Evolutionary conservation across 805 yeast species (phyloP).

Genomic region (Pichia gijzeniarum): DNA sequence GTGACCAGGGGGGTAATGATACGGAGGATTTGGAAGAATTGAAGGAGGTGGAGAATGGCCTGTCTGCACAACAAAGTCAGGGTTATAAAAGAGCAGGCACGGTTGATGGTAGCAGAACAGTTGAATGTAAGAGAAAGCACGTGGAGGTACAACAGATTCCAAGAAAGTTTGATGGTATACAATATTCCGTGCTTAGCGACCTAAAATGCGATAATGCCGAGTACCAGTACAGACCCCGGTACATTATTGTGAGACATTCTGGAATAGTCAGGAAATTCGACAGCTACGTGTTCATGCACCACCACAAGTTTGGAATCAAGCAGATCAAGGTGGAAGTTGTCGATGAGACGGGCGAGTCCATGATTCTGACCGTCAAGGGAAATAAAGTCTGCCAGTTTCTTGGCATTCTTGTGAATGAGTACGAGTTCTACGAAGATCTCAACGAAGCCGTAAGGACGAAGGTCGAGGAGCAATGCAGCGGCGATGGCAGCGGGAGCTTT

Average conservation of each 20-base stretch:
- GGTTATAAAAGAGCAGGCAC: not conserved
- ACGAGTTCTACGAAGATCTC: not conserved
- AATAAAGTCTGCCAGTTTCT: not conserved
- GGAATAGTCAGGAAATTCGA: not conserved
- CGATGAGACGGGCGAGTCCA: conserved; percentile 3
- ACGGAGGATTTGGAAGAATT: not conserved
- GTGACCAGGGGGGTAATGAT: not conserved
- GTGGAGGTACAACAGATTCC: too few relatives aligned
- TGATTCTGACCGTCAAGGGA: not conserved
- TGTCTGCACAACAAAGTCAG: not conserved
- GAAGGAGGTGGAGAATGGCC: not conserved
- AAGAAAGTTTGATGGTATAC: not conserved
- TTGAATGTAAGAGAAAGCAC: not conserved
- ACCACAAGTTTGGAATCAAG: not conserved
- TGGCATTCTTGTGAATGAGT: not conserved
- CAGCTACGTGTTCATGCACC: conserved; percentile 1
- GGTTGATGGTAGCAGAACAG: not conserved
- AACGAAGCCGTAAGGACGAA: not conserved
- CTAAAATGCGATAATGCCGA: not conserved
- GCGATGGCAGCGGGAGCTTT: too few relatives aligned
- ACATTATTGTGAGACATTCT: not conserved
- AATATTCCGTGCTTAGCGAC: conserved; percentile 2
- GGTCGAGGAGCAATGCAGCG: too few relatives aligned
- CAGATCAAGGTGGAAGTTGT: conserved; percentile 3
- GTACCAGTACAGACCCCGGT: conserved; percentile 2